Evolutionary conservation across 75 land plant genomes (phyloP).

Genomic region (Pinus tabuliformis): DNA sequence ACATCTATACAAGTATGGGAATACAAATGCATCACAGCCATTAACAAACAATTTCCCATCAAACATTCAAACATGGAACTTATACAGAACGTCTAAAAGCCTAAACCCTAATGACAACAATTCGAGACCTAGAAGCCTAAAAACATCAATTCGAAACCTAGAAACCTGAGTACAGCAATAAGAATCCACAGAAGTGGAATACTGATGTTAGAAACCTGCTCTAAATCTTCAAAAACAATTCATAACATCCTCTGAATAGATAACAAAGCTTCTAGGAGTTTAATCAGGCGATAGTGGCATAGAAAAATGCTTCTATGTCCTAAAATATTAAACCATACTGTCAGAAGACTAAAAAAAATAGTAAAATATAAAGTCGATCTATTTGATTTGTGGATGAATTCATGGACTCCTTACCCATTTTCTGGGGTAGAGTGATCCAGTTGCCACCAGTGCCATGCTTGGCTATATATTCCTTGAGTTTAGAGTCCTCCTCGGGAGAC

Average conservation of each 20-base stretch:
- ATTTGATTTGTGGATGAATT: not conserved
- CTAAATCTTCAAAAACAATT: no score
- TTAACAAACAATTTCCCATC: not conserved
- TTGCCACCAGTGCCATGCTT: conserved; percentile 48
- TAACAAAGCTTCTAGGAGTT: no score
- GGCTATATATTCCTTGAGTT: conserved; percentile 38
- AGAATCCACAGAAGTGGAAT: not conserved
- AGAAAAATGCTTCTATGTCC: not conserved
- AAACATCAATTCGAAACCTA: not conserved
- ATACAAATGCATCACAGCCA: not conserved
- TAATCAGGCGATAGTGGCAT: no score
- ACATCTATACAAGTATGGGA: not conserved
- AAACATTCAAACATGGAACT: not conserved
- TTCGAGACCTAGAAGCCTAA: not conserved
- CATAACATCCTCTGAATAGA: no score
- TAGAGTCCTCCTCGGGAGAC: conserved; percentile 45
- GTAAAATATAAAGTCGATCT: not conserved
- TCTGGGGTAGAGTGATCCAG: conserved; percentile 57
- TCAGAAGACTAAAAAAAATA: no score
- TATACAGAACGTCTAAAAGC: not conserved
- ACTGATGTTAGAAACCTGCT: no score
- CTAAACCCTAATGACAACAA: not conserved
- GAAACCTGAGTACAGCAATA: not conserved
- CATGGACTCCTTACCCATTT: conserved; percentile 33
- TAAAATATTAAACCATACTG: not conserved